Evolutionary conservation across 225 moss, liverwort and hornwort species (phyloP), one percentile per base, ranked within the genome.

Genomic region (Climacium dendroides): DNA sequence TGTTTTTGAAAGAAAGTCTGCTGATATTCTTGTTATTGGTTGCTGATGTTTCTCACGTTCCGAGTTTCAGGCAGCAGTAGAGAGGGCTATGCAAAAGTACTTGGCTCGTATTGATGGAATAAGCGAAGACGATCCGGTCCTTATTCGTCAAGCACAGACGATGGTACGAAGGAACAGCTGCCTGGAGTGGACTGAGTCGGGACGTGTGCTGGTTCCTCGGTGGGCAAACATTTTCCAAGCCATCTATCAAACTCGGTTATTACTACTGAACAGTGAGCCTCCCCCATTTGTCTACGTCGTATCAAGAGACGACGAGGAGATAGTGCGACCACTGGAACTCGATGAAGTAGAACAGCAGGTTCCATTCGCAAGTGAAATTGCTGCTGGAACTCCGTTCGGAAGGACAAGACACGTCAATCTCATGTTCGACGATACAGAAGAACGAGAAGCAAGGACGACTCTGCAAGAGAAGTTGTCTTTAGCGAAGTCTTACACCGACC

Each of bases 211-310:
- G 32, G 90, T 97, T 82, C 92, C 97, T 81, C 95, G 89, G 53
- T 99, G 98, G 97, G 93, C 94, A 32, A 92, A 87, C 88, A 95
- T 97, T 84, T 99, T 97, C 62, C 94, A 94, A 94, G 90, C 89
- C 70, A 92, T 99, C 82, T 96, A 96, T 87, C 92, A 95, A 70
- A 86, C 90, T 62, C 93, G 95, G 84, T 90, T 99, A 63, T 91
- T 97, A 52, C 82, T 96, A 43, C 94, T 97, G 35, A 89, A 91
- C 89, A 87, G 89, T 75, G 94, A 93, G 87, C 92, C 93, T 86
- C 87, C 91, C 32, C 91, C 95, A 53, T 89, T 80, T 67, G 95
- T 97, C 71, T 96, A 92, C 78, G 86, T 97, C 50, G 54, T 94
- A 58, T 86, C 89, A 84, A 92, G 91, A 88, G 92, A 85, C 47